These are phyloP conservation scores for Globisporangium lucens DNA, from an alignment of 352 stramenopile genomes.

Conservation along the genomic window DNA sequence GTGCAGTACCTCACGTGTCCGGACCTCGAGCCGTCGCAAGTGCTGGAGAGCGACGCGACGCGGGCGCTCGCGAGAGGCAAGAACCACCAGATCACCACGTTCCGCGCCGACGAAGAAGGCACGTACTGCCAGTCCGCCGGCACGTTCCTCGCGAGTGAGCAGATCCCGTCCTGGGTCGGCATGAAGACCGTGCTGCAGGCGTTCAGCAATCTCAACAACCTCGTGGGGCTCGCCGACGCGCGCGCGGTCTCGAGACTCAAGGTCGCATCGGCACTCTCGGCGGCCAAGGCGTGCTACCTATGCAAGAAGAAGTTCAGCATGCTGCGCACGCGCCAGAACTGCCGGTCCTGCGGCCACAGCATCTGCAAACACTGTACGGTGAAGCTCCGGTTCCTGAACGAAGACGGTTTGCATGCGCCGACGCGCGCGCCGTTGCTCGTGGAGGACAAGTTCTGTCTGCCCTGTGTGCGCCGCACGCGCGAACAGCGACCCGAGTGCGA, in stretches of 20 bases:
- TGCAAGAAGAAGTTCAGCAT: slow-evolving; percentile 30
- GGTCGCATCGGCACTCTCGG: not conserved
- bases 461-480: slow-evolving; percentile 14
- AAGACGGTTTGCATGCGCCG: not conserved
- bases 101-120: slow-evolving; percentile 11
- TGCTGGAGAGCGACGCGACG: slow-evolving; percentile 1
- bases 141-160: slow-evolving; percentile 4
- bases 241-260: slow-evolving; percentile 7
- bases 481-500: slow-evolving; percentile 11
- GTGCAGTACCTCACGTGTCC: slow-evolving; percentile 17
- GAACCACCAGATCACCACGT: slow-evolving; percentile 8
- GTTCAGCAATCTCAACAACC: slow-evolving; percentile 11
- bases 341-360: slow-evolving; percentile 16
- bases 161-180: slow-evolving; percentile 15
- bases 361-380: slow-evolving; percentile 16
- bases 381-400: slow-evolving; percentile 17
- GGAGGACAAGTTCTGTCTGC: slow-evolving; percentile 17
- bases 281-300: slow-evolving; percentile 21
- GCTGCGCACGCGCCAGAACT: slow-evolving; percentile 18
- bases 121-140: slow-evolving; percentile 11
- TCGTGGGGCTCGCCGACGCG: slow-evolving; percentile 13
- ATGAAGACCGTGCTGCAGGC: slow-evolving; percentile 12
- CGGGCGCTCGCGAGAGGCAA: not conserved
- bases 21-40: slow-evolving; percentile 5
- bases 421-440: not conserved